Base-by-base conservation (phyloP, 805 yeast species). In the Kuraishia piskuri region DNA sequence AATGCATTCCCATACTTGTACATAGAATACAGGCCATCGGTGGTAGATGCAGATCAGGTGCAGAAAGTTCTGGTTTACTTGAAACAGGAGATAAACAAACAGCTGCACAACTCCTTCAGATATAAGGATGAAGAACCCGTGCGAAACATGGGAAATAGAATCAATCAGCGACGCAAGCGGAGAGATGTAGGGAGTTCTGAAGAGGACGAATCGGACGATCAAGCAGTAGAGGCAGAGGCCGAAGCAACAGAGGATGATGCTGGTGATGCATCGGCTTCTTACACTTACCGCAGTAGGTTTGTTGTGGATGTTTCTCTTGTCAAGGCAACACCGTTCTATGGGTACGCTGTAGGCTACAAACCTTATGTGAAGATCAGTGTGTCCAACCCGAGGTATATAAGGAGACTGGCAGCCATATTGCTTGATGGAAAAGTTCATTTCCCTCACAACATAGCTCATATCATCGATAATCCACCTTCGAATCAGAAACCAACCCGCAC, bases 1-100 rank as follows among this genome's bases (percentile, higher is more conserved):
- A 91, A 92, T 45, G 79, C 80, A 20, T 88, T 76, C 58, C 99
- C 98, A 0, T 94, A 92, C 62, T 58, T 92, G 1, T 90, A 77
- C 62, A 72, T 91, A 2, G 81, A 79, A 37, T 84, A 84, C 61
- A 72, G 71, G 47, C 86, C 83, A 1, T 62, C 67, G 0, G 52
- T 54, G 50, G 54, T 56, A 20, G 52, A 55, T 10, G 56, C 68
- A 3, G 54, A 57, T 3, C 59, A 57, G 1, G 59, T 72, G 6
- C 54, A 61, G 12, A 62, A 63, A 19, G 71, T 72, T 53, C 67
- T 84, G 25, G 57, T 67, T 2, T 58, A 64, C 1, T 58, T 84
- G 19, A 77, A 71, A 36, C 44, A 58, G 9, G 68, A 70, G 54
- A 61, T 86, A 14, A 90, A 86, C 57, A 51, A 47, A 1, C 65